These are phyloP conservation scores for Dactylellina cionopaga DNA, from an alignment of 2,329 filamentous ascomycete genomes.

Conservation along the genomic window DNA sequence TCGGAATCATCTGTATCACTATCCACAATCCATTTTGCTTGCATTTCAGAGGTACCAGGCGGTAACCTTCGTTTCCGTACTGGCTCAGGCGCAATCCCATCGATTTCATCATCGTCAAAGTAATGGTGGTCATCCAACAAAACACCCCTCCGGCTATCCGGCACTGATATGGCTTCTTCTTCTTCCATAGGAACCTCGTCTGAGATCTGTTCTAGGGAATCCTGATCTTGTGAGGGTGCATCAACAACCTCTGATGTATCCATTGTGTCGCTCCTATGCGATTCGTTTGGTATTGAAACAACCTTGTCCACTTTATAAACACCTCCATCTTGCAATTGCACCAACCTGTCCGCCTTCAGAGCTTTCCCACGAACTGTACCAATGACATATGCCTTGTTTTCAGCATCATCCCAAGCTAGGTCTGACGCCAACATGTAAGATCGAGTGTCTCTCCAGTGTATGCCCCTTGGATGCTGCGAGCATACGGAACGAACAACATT, in stretches of 20 bases:
- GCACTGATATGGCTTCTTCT: conserved; percentile 66
- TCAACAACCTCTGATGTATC: conserved; percentile 72
- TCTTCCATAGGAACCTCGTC: conserved; percentile 85
- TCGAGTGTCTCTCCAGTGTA: conserved; percentile 93
- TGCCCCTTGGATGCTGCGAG: conserved; percentile 88
- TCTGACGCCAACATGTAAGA: conserved; percentile 95
- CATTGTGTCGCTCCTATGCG: conserved; percentile 70
- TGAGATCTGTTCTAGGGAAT: conserved; percentile 82
- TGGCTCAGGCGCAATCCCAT: conserved; percentile 64
- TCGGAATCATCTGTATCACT: conserved; percentile 82
- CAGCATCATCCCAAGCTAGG: conserved; percentile 74
- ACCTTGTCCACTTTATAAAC: conserved; percentile 93
- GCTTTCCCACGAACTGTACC: conserved; percentile 86
- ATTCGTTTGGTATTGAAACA: conserved; percentile 63
- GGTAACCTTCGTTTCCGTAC: conserved; percentile 77
- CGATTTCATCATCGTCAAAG: conserved; percentile 85
- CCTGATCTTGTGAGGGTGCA: conserved; percentile 78
- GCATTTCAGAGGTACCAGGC: conserved; percentile 91
- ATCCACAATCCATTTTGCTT: conserved; percentile 90
- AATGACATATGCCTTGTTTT: conserved; percentile 75
- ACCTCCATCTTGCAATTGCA: conserved; percentile 94
- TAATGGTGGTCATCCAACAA: conserved; percentile 97
- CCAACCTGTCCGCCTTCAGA: conserved; percentile 86
- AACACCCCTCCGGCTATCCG: conserved; percentile 74
- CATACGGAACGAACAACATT: conserved; percentile 92